Evolutionary conservation across 2,329 filamentous ascomycete species (phyloP).

Genomic region (Lachnellula subtilissima): DNA sequence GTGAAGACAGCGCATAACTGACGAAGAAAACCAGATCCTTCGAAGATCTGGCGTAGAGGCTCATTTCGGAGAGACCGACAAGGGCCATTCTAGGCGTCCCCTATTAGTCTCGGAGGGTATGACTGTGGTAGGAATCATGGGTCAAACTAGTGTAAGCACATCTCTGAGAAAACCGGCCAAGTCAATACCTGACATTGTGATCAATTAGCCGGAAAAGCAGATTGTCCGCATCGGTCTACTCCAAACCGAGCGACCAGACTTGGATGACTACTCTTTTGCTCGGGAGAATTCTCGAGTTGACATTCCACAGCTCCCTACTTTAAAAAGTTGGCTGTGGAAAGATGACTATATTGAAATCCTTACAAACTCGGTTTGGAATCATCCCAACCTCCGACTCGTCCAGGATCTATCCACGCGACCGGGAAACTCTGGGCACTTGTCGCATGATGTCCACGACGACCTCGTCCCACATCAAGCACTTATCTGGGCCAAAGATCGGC

Average conservation of each 20-base stretch:
- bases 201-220: not conserved
- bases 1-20: not conserved
- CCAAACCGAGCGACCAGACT: not conserved
- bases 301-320: not conserved
- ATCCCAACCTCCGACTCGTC: not conserved
- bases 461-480: conserved; percentile 5
- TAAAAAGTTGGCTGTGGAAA: conserved; percentile 4
- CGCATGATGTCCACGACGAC: not conserved
- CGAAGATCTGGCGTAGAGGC: conserved; percentile 1
- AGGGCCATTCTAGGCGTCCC: not conserved
- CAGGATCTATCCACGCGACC: not conserved
- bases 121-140: not conserved
- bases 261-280: not conserved
- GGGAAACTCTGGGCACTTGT: not conserved
- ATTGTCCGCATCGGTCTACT: conserved; percentile 5
- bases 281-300: not conserved
- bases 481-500: conserved; percentile 5
- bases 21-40: not conserved
- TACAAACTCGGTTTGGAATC: not conserved
- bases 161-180: not conserved
- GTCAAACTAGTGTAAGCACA: conserved; percentile 4
- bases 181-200: not conserved
- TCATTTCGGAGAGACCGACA: conserved; percentile 2
- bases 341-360: conserved; percentile 1
- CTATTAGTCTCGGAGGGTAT: not conserved